Conservation (phyloP, 2,329 filamentous ascomycete species). For the Passalora sequoiae region DNA sequence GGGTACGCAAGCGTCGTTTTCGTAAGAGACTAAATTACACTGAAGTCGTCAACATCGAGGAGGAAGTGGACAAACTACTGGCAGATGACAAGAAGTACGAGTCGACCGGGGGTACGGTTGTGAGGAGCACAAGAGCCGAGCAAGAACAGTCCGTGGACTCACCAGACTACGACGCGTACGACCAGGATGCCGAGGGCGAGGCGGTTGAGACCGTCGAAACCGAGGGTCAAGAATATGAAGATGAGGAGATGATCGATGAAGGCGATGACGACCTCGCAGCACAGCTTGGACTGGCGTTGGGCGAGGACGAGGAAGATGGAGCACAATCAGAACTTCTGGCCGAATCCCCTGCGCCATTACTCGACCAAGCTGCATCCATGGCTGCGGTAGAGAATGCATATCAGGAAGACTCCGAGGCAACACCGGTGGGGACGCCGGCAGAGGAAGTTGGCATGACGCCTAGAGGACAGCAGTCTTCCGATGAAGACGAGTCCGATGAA, state of each 20-base stretch:
- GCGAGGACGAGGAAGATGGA: conserved; percentile 35
- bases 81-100: conserved; percentile 56
- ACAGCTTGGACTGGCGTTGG: conserved; percentile 35
- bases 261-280: conserved; percentile 30
- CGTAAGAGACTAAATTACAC: conserved; percentile 76
- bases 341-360: conserved; percentile 27
- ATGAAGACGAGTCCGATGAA: conserved; percentile 44
- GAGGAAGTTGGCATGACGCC: conserved; percentile 22
- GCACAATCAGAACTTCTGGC: conserved; percentile 25
- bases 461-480: conserved; percentile 34
- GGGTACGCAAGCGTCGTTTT: conserved; percentile 75
- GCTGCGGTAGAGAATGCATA: conserved; percentile 21
- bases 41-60: conserved; percentile 79
- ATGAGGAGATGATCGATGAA: conserved; percentile 36
- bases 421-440: conserved; percentile 21
- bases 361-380: conserved; percentile 26
- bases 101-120: conserved; percentile 46
- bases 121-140: conserved; percentile 7
- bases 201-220: conserved; percentile 31
- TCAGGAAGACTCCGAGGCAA: conserved; percentile 18
- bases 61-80: conserved; percentile 68
- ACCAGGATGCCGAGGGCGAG: conserved; percentile 43
- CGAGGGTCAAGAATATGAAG: conserved; percentile 38
- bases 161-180: conserved; percentile 33
- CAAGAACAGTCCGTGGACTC: conserved; percentile 33